phyloP scores from a whole-genome alignment of 495 filamentous ascomycete species.

The Penicillium samsonianum region DNA sequence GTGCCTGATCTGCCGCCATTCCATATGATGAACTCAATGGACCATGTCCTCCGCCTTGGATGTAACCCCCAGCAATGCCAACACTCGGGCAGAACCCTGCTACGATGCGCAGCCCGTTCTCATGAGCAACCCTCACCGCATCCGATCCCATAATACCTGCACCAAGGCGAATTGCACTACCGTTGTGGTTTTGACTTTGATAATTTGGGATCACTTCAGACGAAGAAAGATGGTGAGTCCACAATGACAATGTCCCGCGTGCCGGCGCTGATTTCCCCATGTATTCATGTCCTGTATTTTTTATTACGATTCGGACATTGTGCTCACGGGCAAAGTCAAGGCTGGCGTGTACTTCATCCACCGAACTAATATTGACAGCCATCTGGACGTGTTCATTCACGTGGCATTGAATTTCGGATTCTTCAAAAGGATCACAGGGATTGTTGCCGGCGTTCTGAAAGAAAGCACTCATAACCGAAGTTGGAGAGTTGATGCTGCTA shows the following conservation, averaged over 20 bases:
- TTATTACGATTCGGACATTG: slow-evolving; percentile 61
- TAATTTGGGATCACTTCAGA: slow-evolving; percentile 35
- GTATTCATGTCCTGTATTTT: slow-evolving; percentile 61
- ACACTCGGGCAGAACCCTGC: slow-evolving; percentile 18
- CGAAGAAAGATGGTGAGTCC: slow-evolving; percentile 56
- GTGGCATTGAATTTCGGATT: neutral
- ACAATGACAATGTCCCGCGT: slow-evolving; percentile 48
- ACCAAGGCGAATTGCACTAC: slow-evolving; percentile 53
- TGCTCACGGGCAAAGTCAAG: slow-evolving; percentile 52
- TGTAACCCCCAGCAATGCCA: slow-evolving; percentile 12
- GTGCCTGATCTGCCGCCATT: neutral
- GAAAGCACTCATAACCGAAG: neutral
- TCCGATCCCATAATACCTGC: slow-evolving; percentile 53
- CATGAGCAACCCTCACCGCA: slow-evolving; percentile 41
- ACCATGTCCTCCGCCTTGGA: slow-evolving; percentile 4
- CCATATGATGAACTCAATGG: neutral
- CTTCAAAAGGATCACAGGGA: neutral
- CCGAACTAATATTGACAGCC: slow-evolving; percentile 32
- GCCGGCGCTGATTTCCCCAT: slow-evolving; percentile 52
- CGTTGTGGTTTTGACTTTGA: slow-evolving; percentile 38
- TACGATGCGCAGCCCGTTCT: slow-evolving; percentile 15
- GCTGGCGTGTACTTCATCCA: slow-evolving; percentile 25
- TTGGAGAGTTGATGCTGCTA: slow-evolving; percentile 1
- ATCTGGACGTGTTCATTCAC: slow-evolving; percentile 39
- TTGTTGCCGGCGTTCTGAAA: slow-evolving; percentile 1